These are phyloP conservation scores for Dothiorella sarmentorum DNA, from an alignment of 2,329 filamentous ascomycete genomes.

Conservation along the genomic window DNA sequence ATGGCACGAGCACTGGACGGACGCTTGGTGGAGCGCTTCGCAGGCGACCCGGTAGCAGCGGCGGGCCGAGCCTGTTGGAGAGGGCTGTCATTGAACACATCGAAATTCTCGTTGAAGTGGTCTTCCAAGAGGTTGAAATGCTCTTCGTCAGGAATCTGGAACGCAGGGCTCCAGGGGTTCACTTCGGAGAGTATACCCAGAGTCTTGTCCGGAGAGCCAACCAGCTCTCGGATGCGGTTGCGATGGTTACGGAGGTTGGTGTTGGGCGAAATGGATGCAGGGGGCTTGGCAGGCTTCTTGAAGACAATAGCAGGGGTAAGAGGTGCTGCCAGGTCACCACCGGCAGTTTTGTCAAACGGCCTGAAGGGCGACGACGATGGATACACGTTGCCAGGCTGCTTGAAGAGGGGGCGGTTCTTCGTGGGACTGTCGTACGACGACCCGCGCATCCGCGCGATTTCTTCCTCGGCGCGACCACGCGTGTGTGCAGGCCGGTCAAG, in stretches of 20 bases:
- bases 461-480: constrained; percentile 88
- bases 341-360: constrained; percentile 32
- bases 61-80: constrained; percentile 39
- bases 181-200: constrained; percentile 37
- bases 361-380: constrained; percentile 42
- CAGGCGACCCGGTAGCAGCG: constrained; percentile 58
- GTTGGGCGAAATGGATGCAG: constrained; percentile 82
- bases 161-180: constrained; percentile 60
- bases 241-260: constrained; percentile 89
- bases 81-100: constrained; percentile 55
- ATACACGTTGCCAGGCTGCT: constrained; percentile 35
- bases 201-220: constrained; percentile 70
- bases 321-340: constrained; percentile 52
- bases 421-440: constrained; percentile 92
- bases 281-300: constrained; percentile 62
- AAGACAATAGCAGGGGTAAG: constrained; percentile 83
- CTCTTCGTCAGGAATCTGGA: constrained; percentile 60
- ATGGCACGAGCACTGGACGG: constrained; percentile 61
- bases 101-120: constrained; percentile 52
- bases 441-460: constrained; percentile 87
- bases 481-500: constrained; percentile 76
- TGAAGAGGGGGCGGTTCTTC: constrained; percentile 58
- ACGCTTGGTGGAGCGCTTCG: constrained; percentile 61
- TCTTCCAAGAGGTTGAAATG: constrained; percentile 50
- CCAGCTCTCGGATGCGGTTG: constrained; percentile 73